A percentile compares a stretch with the other conserved stretches of the same genome.
Conservation (phyloP, 495 filamentous ascomycete species). For the Penicillium bovifimosum region DNA sequence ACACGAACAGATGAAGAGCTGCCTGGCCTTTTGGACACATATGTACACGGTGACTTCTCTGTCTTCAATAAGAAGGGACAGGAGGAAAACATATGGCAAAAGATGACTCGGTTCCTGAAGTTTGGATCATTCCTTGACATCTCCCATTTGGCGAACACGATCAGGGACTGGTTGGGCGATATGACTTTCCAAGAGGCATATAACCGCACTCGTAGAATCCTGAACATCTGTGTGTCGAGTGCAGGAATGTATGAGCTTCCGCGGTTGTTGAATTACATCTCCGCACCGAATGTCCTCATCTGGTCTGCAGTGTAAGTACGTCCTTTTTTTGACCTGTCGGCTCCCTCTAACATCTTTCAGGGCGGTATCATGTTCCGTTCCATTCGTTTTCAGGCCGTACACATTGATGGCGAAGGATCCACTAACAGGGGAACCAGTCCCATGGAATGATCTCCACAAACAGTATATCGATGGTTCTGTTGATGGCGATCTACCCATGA, state of each 20-base stretch:
- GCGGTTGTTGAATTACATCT: conserved; percentile 84
- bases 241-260: conserved; percentile 84
- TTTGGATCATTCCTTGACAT: conserved; percentile 81
- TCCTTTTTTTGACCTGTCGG: background rate
- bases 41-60: conserved; percentile 73
- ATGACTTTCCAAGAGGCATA: conserved; percentile 95
- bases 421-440: conserved; percentile 65
- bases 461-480: conserved; percentile 92
- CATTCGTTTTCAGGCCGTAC: conserved; percentile 73
- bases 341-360: conserved; percentile 18
- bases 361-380: conserved; percentile 89
- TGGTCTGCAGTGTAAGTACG: conserved; percentile 83
- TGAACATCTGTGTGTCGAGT: conserved; percentile 90
- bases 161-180: conserved; percentile 73
- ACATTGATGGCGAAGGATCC: conserved; percentile 81
- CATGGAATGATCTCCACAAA: conserved; percentile 79
- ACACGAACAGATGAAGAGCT: conserved; percentile 82
- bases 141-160: conserved; percentile 68
- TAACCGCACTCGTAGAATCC: conserved; percentile 80
- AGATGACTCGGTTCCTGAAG: conserved; percentile 70
- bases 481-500: conserved; percentile 92
- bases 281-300: conserved; percentile 87
- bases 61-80: conserved; percentile 74
- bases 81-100: conserved; percentile 62
- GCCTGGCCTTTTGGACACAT: conserved; percentile 61